phyloP scores from a whole-genome alignment of 192 early-diverging fungal species.

The Backusella mclennaniae region DNA sequence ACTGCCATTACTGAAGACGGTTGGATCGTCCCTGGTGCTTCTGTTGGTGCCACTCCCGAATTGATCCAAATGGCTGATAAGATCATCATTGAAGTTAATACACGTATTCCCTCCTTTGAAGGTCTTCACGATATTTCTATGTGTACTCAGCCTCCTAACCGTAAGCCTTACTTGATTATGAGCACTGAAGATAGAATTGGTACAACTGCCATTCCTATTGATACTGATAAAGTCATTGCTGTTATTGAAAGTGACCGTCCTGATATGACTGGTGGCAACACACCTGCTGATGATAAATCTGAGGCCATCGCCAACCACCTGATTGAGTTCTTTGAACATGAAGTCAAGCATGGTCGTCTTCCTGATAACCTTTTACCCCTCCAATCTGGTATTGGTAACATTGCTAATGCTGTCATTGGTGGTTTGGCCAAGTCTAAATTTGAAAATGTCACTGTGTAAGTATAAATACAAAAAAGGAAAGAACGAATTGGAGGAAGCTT shows the following conservation, averaged over 20 bases:
- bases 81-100: slow-evolving; percentile 45
- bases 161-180: slow-evolving; percentile 43
- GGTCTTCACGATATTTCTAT: slow-evolving; percentile 40
- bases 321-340: slow-evolving; percentile 42
- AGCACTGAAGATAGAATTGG: slow-evolving; percentile 39
- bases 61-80: slow-evolving; percentile 41
- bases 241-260: slow-evolving; percentile 35
- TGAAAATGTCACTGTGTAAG: slow-evolving; percentile 41
- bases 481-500: not conserved
- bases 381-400: slow-evolving; percentile 46
- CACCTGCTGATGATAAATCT: slow-evolving; percentile 27
- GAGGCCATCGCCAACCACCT: slow-evolving; percentile 35
- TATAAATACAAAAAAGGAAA: not conserved
- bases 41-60: slow-evolving; percentile 43
- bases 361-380: slow-evolving; percentile 36
- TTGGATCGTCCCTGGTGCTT: slow-evolving; percentile 42
- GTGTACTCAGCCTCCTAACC: slow-evolving; percentile 32
- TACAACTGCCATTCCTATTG: slow-evolving; percentile 34
- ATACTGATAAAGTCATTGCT: slow-evolving; percentile 39
- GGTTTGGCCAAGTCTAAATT: slow-evolving; percentile 40
- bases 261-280: slow-evolving; percentile 35
- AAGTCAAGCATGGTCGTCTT: slow-evolving; percentile 39
- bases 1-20: slow-evolving; percentile 44
- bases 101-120: slow-evolving; percentile 41
- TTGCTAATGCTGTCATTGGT: slow-evolving; percentile 45